Evolutionary conservation across 2,329 filamentous ascomycete genomes (phyloP).

Genomic region (Elsinoe batatas): DNA sequence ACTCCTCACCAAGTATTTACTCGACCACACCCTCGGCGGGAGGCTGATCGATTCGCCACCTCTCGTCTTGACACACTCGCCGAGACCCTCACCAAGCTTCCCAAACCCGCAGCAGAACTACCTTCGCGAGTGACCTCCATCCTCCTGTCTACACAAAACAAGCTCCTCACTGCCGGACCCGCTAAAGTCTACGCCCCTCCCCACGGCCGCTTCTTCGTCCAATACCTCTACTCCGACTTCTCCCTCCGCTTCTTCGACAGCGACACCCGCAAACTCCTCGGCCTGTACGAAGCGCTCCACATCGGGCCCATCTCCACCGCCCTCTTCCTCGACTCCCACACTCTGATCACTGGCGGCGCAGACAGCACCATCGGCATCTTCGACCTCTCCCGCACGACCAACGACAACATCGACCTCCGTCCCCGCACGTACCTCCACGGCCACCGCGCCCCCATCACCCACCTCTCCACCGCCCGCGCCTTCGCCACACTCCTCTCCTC

Average conservation of each 20-base stretch:
- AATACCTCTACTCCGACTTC: slow-evolving; percentile 93
- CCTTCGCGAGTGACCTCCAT: slow-evolving; percentile 73
- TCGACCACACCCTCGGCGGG: slow-evolving; percentile 64
- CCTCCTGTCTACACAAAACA: slow-evolving; percentile 57
- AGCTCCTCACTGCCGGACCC: slow-evolving; percentile 72
- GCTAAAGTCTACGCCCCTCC: slow-evolving; percentile 81
- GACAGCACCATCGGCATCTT: slow-evolving; percentile 88
- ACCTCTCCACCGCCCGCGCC: slow-evolving; percentile 73
- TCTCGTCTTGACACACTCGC: slow-evolving; percentile 69
- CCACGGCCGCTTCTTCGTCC: slow-evolving; percentile 77
- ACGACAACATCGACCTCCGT: slow-evolving; percentile 66
- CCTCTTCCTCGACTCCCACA: slow-evolving; percentile 79
- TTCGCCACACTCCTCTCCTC: slow-evolving; percentile 83
- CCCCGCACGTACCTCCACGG: slow-evolving; percentile 78
- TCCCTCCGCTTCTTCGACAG: slow-evolving; percentile 84
- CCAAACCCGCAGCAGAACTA: slow-evolving; percentile 65
- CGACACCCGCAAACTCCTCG: slow-evolving; percentile 72
- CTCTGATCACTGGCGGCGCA: slow-evolving; percentile 80
- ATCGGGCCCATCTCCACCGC: slow-evolving; percentile 79
- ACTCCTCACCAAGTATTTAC: slow-evolving; percentile 92
- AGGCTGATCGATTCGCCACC: slow-evolving; percentile 48
- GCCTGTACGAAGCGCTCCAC: slow-evolving; percentile 88
- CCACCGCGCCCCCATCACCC: slow-evolving; percentile 73
- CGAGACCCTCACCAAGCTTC: slow-evolving; percentile 65
- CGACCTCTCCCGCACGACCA: slow-evolving; percentile 48